A percentile compares a stretch with the other conserved stretches of the same genome.
phyloP scores from a whole-genome alignment of 306 rosid species.

The Cucurbita argyrosperma region DNA sequence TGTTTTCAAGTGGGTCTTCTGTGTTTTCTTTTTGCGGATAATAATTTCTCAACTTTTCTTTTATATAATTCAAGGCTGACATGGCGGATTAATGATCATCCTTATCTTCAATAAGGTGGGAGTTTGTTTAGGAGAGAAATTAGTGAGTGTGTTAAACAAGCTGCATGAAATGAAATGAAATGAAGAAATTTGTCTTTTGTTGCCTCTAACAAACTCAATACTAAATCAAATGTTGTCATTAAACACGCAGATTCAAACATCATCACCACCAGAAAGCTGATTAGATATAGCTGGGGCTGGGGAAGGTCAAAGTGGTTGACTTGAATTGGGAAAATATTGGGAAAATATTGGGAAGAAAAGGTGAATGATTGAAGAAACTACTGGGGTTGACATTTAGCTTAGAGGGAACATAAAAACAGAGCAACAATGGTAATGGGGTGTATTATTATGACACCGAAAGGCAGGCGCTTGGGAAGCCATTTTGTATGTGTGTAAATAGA shows the following conservation, averaged over 20 bases:
- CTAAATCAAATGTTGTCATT: not conserved
- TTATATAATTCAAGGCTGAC: not conserved
- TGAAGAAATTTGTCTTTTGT: no score
- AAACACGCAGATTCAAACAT: not conserved
- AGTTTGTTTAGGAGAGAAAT: not conserved
- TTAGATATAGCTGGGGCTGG: no score
- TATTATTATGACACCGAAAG: not conserved
- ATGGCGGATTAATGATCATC: not conserved
- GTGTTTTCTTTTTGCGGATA: not conserved
- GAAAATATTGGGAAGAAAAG: not conserved
- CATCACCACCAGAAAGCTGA: not conserved
- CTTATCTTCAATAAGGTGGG: not conserved
- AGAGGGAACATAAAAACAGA: not conserved
- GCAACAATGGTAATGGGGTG: not conserved
- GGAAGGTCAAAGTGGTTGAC: not conserved
- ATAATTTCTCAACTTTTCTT: no score
- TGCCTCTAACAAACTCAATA: not conserved
- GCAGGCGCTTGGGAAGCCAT: not conserved
- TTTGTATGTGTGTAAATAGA: not conserved
- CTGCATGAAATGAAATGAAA: no score
- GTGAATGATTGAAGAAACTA: not conserved
- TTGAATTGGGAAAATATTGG: not conserved
- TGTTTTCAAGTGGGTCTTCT: not conserved
- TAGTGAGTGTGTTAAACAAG: no score
- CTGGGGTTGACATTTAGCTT: not conserved